Percentiles rank a stretch among this genome's conserved stretches.
Conservation (phyloP, 2,329 filamentous ascomycete species). For the Botrytis cinerea region DNA sequence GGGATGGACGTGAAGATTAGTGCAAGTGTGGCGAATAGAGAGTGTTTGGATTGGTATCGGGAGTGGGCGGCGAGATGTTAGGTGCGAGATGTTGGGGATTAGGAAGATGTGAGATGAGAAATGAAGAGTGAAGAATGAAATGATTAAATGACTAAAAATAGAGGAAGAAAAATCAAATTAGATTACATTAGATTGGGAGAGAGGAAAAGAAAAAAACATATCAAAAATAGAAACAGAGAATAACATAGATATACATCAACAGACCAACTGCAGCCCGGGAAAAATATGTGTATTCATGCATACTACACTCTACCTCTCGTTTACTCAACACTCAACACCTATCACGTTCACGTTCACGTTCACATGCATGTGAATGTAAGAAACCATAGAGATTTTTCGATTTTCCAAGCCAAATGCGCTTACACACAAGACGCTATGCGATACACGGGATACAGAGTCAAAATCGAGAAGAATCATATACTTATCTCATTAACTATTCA, state of each 20-base stretch:
- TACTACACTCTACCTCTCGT: not conserved
- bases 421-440: accelerated
- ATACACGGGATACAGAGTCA: not conserved
- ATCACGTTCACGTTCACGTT: not conserved
- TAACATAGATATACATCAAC: not conserved
- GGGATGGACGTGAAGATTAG: slow-evolving; percentile 85
- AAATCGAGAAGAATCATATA: not conserved
- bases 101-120: not conserved
- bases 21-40: slow-evolving; percentile 89
- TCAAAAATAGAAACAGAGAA: not conserved
- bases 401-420: not conserved
- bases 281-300: not conserved
- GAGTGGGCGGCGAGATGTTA: slow-evolving; percentile 59
- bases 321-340: not conserved
- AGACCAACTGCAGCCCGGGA: not conserved
- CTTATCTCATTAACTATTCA: not conserved
- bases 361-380: not conserved
- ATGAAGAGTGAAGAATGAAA: not conserved
- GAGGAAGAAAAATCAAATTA: not conserved
- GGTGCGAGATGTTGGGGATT: not conserved
- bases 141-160: not conserved
- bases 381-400: not conserved
- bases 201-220: not conserved
- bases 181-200: not conserved
- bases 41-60: slow-evolving; percentile 85